Evolutionary conservation across 176 grass and related monocot genomes (phyloP).

Genomic region (Carex parvula): DNA sequence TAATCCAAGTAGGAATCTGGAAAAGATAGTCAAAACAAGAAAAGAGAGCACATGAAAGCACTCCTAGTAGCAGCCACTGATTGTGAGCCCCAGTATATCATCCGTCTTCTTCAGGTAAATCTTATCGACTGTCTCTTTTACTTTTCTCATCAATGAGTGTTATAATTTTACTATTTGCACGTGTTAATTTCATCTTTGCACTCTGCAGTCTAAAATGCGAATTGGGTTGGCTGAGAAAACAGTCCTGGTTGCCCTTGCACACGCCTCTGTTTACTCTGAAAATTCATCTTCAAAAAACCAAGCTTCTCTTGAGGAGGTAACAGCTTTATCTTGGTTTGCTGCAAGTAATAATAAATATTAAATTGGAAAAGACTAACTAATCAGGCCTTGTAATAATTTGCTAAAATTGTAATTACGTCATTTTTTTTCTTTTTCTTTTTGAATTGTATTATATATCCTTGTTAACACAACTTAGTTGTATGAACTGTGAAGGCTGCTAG

Average conservation of each 20-base stretch:
- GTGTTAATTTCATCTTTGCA: constrained; percentile 17
- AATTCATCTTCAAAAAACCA: constrained; percentile 43
- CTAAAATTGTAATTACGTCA: not conserved
- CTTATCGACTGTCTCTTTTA: constrained; percentile 14
- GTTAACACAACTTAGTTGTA: constrained; percentile 24
- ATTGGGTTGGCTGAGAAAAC: constrained; percentile 98
- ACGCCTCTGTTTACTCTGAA: constrained; percentile 76
- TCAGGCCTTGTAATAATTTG: not conserved
- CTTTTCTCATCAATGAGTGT: not conserved
- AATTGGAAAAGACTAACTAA: not conserved
- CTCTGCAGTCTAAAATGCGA: constrained; percentile 92
- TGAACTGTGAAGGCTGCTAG: constrained; percentile 72
- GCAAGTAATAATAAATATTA: not conserved
- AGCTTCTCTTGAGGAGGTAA: constrained; percentile 83
- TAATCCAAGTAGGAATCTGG: constrained; percentile 68
- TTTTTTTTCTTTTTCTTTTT: not conserved
- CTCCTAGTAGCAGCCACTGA: constrained; percentile 94
- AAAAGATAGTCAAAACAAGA: constrained; percentile 99
- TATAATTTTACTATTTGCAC: not conserved
- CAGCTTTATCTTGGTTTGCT: not conserved
- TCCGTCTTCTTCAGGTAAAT: constrained; percentile 86
- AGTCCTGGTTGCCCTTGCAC: constrained; percentile 82
- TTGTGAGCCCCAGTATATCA: constrained; percentile 95
- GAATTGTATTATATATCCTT: not conserved
- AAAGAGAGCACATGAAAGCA: constrained; percentile 92